Conservation (phyloP, 257 asterid species). For the Primulina huaijiensis region DNA sequence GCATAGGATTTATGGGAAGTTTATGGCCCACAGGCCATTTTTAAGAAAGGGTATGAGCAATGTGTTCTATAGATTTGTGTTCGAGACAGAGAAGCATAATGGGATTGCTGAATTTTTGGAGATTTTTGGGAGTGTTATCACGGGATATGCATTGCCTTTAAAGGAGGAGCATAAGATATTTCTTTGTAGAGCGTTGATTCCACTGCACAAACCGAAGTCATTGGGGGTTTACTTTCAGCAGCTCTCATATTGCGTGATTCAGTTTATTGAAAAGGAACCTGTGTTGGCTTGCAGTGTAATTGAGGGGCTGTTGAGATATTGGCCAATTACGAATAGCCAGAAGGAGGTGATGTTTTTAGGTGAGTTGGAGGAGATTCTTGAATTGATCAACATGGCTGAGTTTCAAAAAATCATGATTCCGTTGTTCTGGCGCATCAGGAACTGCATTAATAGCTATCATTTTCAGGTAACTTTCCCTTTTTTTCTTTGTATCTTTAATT, state of each 20-base stretch:
- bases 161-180: conserved; percentile 26
- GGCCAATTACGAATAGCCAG: conserved; percentile 25
- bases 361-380: conserved; percentile 23
- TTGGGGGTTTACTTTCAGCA: conserved; percentile 18
- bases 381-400: conserved; percentile 18
- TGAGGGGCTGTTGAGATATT: conserved; percentile 23
- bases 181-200: conserved; percentile 19
- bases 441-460: conserved; percentile 18
- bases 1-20: conserved; percentile 13
- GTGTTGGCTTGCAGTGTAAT: conserved; percentile 22
- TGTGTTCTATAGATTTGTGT: not conserved
- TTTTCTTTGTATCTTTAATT: too few species aligned
- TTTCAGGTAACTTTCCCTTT: conserved; percentile 14
- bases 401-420: conserved; percentile 25
- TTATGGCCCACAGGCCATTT: conserved; percentile 8
- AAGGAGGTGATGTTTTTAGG: conserved; percentile 24
- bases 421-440: conserved; percentile 19
- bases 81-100: conserved; percentile 14
- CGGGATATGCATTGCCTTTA: conserved; percentile 24
- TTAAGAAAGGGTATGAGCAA: not conserved
- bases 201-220: conserved; percentile 26
- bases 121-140: conserved; percentile 25
- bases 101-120: conserved; percentile 25
- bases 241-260: conserved; percentile 18
- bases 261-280: conserved; percentile 22